Base-by-base conservation (phyloP, 768 basidiomycete species). In the Symmetrospora coprosmae region DNA sequence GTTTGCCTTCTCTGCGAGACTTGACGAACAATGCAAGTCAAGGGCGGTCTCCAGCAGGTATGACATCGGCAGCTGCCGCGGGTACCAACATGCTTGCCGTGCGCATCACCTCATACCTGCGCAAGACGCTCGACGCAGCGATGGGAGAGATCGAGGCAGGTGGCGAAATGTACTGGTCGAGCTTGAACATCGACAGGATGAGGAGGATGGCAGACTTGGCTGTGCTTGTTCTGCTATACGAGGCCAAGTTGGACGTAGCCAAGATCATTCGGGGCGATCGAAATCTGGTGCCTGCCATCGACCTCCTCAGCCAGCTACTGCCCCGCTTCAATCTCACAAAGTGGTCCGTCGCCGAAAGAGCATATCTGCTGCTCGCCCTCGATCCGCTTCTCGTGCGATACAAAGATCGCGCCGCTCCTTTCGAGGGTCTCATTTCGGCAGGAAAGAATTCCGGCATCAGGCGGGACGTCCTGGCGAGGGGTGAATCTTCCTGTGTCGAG, bases 201-300 rank as follows among this genome's bases (percentile, higher is more conserved):
- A 81, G 87, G 21, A 76, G 78, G 30, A 75, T 79, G 3, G 67
- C 94, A 52, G 89, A 96, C 69, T 71, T 83, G 30, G 80, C 81
- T 4, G 75, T 87, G 7, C 74, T 75, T 1, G 79, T 82, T 2
- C 72, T 94, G 2, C 75, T 75, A 34, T 91, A 86, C 66, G 84
- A 89, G 69, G 78, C 80, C 28, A 25, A 50, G 38, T 9, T 40
- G 7, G 21, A 48, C 19, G n/a, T 48, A 21, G 16, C 39, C 8
- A 4, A 19, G 0, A 77, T 89, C 6, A 68, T 77, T 7, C 65
- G 81, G 17, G 30, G 35, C 50, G 88, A 86, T 46, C 77, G 79
- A 3, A 78, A 82, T n/a, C 67, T 88, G 2, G 81, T 83, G 64
- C 74, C 74, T 0, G 82, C 85, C 0, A 79, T 79, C 64, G 81